A percentile compares a stretch with the other conserved stretches of the same genome.
phyloP scores from a whole-genome alignment of 805 yeast species.

The Lipomyces mesembrius region DNA sequence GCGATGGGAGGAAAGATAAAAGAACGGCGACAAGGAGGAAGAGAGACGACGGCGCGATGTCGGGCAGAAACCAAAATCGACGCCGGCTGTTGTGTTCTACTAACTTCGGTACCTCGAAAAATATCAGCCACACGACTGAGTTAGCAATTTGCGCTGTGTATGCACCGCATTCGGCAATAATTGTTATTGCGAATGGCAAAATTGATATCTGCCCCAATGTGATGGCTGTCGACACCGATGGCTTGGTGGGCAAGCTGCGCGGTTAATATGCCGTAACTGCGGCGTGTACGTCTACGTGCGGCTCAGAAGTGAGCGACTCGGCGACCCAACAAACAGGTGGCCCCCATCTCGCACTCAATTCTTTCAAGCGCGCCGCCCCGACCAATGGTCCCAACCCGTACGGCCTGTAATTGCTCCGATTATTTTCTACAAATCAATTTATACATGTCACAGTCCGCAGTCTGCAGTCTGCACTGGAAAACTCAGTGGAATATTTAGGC shows the following conservation, averaged over 20 bases:
- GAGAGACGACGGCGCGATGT: not conserved
- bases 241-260: not conserved
- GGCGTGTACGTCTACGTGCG: not conserved
- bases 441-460: too few relatives aligned
- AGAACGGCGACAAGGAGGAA: not conserved
- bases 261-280: not conserved
- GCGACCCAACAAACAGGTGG: not conserved
- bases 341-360: not conserved
- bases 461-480: too few relatives aligned
- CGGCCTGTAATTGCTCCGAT: too few relatives aligned
- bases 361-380: too few relatives aligned
- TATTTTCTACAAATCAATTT: too few relatives aligned
- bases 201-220: conserved; percentile 1
- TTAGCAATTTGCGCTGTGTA: not conserved
- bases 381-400: too few relatives aligned
- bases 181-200: not conserved
- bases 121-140: not conserved
- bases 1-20: not conserved
- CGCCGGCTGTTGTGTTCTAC: not conserved
- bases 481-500: too few relatives aligned
- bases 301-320: not conserved
- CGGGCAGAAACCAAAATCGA: not conserved
- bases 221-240: not conserved
- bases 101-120: not conserved
- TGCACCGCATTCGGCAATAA: not conserved